These are phyloP conservation scores for Emmonsia crescens DNA, from an alignment of 2,329 filamentous ascomycete genomes.

Conservation along the genomic window DNA sequence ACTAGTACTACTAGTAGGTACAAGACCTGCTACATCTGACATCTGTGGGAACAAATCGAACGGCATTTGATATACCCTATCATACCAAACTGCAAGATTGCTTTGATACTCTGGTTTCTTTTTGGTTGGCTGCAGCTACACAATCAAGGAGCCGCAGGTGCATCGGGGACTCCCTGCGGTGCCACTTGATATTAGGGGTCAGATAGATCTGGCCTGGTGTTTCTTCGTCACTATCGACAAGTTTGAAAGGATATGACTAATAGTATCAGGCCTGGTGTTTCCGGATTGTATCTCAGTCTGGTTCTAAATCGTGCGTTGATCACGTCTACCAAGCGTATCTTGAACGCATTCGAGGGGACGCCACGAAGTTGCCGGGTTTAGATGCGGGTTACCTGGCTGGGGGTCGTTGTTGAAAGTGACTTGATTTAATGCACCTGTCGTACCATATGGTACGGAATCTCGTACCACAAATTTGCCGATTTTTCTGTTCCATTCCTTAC, in stretches of 20 bases:
- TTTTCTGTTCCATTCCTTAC: background rate
- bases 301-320: background rate
- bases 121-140: background rate
- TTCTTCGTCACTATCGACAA: no score
- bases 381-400: background rate
- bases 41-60: background rate
- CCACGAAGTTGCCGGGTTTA: background rate
- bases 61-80: background rate
- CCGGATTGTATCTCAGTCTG: background rate
- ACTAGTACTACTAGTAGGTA: no score
- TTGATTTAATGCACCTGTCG: background rate
- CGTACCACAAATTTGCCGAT: background rate
- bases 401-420: background rate
- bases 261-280: background rate
- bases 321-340: background rate
- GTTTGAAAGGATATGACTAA: background rate
- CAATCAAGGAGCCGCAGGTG: background rate
- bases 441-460: background rate
- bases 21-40: no score
- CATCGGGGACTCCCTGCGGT: background rate
- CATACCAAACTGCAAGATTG: background rate
- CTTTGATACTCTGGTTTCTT: background rate
- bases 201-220: background rate
- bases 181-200: background rate
- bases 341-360: background rate